A percentile compares a stretch with the other conserved stretches of the same genome.
Evolutionary conservation across 805 yeast genomes (phyloP).

Genomic region (Scheffersomyces coipomensis): DNA sequence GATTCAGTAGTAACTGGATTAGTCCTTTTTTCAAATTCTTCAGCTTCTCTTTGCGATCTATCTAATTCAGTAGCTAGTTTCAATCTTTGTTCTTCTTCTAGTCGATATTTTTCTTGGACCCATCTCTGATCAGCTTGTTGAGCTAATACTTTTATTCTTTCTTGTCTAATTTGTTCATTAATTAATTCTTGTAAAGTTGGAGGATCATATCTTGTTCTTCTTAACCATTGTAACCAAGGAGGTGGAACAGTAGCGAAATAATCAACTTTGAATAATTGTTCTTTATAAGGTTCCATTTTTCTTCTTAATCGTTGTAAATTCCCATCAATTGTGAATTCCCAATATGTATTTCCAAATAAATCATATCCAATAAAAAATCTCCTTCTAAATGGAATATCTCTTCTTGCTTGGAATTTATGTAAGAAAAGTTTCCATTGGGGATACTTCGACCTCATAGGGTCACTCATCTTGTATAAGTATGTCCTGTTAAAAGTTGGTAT

Average conservation of each 20-base stretch:
- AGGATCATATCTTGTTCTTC: conserved; percentile 55
- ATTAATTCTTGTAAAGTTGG: conserved; percentile 66
- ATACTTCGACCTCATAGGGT: conserved; percentile 47
- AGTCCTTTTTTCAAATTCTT: conserved; percentile 5
- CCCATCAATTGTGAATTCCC: conserved; percentile 69
- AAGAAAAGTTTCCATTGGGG: conserved; percentile 49
- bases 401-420: conserved; percentile 58
- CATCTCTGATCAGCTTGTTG: conserved; percentile 45
- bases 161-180: conserved; percentile 56
- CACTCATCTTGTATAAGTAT: conserved; percentile 30
- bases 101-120: conserved; percentile 31
- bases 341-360: conserved; percentile 79
- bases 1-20: too few relatives aligned
- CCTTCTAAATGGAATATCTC: conserved; percentile 66
- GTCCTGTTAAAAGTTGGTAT: too few relatives aligned
- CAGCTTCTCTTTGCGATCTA: conserved; percentile 17
- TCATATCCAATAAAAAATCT: conserved; percentile 75
- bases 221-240: conserved; percentile 82
- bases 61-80: conserved; percentile 32
- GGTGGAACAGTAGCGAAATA: conserved; percentile 61
- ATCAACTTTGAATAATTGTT: conserved; percentile 51
- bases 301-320: conserved; percentile 57
- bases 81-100: conserved; percentile 30
- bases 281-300: conserved; percentile 55
- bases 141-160: conserved; percentile 50